These are phyloP conservation scores for Rubroshorea leprosula DNA, from an alignment of 345 rosid species.

Conservation along the genomic window DNA sequence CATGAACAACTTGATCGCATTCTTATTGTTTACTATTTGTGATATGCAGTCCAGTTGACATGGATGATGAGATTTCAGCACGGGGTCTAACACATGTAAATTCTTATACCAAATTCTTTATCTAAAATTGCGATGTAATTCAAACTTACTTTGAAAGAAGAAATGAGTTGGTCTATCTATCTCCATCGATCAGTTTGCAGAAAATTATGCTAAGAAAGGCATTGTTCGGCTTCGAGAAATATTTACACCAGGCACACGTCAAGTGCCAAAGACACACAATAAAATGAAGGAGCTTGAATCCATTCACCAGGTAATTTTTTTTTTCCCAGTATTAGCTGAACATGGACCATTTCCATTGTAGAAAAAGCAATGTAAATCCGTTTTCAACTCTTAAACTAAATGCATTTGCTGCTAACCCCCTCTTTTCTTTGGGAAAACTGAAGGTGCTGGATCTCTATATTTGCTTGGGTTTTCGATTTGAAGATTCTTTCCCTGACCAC, in stretches of 20 bases:
- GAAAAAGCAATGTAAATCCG: too few species aligned
- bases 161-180: slow-evolving; percentile 3
- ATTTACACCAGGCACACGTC: slow-evolving; percentile 58
- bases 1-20: not conserved
- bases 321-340: too few species aligned
- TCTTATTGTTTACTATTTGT: slow-evolving; percentile 14
- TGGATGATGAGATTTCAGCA: slow-evolving; percentile 62
- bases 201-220: slow-evolving; percentile 56
- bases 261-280: slow-evolving; percentile 59
- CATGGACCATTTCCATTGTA: not conserved
- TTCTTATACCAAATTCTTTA: not conserved
- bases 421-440: slow-evolving; percentile 7
- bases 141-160: slow-evolving; percentile 1
- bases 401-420: slow-evolving; percentile 3
- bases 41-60: slow-evolving; percentile 76
- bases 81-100: slow-evolving; percentile 82
- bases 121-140: not conserved
- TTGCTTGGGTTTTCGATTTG: slow-evolving; percentile 84
- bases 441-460: slow-evolving; percentile 89
- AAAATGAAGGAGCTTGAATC: slow-evolving; percentile 88
- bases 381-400: too few species aligned
- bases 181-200: slow-evolving; percentile 57
- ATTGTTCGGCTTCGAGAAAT: slow-evolving; percentile 75
- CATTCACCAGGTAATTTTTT: slow-evolving; percentile 63
- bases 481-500: slow-evolving; percentile 76